These are phyloP conservation scores for Colletotrichum costaricense DNA, from an alignment of 2,329 filamentous ascomycete species.

Conservation along the genomic window DNA sequence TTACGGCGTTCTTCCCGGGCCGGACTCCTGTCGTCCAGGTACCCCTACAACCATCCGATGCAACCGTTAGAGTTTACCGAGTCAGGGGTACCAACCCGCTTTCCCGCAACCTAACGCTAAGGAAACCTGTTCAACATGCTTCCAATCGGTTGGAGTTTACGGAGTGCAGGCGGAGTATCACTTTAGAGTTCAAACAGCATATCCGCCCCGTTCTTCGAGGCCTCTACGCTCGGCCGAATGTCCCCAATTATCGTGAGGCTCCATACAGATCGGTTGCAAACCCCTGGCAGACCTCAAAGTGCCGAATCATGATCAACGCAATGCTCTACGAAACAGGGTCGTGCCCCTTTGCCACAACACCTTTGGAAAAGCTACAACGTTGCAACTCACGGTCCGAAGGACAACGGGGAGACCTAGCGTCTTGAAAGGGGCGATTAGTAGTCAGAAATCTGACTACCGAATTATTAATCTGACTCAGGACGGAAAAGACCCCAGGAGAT, in stretches of 20 bases:
- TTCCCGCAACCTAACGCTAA: neutral
- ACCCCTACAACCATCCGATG: neutral
- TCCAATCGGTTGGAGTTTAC: neutral
- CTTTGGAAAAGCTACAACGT: conserved; percentile 3
- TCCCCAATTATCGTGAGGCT: neutral
- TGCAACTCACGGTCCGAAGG: neutral
- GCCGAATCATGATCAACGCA: conserved; percentile 10
- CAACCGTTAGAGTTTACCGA: conserved; percentile 13
- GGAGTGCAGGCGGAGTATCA: neutral
- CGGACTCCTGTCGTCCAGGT: neutral
- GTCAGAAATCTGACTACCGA: neutral
- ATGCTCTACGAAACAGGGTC: conserved; percentile 1
- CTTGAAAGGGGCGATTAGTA: neutral
- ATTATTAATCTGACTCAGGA: neutral
- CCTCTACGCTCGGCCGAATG: neutral
- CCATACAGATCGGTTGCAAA: neutral
- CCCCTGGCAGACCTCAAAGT: neutral
- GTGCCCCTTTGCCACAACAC: neutral
- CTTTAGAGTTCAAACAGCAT: neutral
- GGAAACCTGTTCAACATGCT: neutral
- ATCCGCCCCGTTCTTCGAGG: neutral
- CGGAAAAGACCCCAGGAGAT: neutral
- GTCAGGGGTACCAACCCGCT: conserved; percentile 8
- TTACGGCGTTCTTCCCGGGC: neutral
- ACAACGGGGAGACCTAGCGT: neutral